Evolutionary conservation across 495 filamentous ascomycete species (phyloP).

Genomic region (Trichoderma virens): DNA sequence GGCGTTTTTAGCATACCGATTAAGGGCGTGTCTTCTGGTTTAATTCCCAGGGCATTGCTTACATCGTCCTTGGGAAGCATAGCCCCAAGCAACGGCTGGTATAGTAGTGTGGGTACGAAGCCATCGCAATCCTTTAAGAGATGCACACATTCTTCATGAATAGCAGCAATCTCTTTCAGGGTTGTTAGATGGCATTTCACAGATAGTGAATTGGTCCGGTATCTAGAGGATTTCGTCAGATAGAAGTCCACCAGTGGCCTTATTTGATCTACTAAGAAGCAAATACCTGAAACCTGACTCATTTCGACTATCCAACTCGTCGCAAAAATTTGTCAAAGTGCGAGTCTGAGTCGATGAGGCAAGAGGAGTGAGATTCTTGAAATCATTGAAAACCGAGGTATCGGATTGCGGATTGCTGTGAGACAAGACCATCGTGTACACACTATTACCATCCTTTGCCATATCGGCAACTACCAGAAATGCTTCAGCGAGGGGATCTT

Average conservation of each 20-base stretch:
- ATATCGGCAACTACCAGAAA: neutral
- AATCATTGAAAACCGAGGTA: neutral
- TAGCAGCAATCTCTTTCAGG: neutral
- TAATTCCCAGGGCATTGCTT: neutral
- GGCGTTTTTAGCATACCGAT: neutral
- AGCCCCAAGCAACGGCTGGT: neutral
- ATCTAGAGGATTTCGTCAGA: neutral
- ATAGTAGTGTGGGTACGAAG: neutral
- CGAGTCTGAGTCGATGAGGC: neutral
- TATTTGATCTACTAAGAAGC: neutral
- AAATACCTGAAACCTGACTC: neutral
- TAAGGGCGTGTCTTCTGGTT: neutral
- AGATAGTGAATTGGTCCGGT: neutral
- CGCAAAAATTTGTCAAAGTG: neutral
- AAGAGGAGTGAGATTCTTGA: neutral
- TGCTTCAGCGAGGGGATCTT: neutral
- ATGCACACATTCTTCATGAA: neutral
- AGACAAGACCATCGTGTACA: neutral
- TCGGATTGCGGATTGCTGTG: neutral
- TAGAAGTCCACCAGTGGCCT: neutral
- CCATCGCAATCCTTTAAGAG: neutral
- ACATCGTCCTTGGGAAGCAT: neutral
- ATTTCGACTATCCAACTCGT: neutral
- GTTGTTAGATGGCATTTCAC: neutral
- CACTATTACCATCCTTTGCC: neutral